These are phyloP conservation scores for Pseudogymnoascus destructans DNA, from an alignment of 2,329 filamentous ascomycete species.

Conservation along the genomic window DNA sequence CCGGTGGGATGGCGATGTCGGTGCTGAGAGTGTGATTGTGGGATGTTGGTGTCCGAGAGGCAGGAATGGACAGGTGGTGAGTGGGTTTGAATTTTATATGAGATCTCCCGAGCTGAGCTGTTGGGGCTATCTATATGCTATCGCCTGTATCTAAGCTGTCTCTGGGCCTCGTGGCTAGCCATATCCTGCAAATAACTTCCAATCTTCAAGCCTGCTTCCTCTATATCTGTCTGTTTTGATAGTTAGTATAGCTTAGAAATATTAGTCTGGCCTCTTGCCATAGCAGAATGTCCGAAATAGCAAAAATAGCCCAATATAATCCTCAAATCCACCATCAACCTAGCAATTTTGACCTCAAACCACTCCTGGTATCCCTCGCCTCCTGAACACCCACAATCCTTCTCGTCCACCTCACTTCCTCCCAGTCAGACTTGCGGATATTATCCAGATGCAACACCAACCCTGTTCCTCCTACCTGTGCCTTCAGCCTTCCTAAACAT, in stretches of 20 bases:
- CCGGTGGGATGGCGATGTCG: neutral
- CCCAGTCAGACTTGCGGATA: conserved; percentile 39
- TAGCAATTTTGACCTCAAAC: neutral
- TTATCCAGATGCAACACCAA: conserved; percentile 34
- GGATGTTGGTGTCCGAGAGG: neutral
- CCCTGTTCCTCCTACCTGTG: conserved; percentile 27
- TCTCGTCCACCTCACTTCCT: conserved; percentile 39
- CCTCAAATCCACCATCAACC: neutral
- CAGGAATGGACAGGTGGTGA: neutral
- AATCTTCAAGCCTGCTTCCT: neutral
- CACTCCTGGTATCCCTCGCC: neutral
- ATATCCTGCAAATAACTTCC: neutral
- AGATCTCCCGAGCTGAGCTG: neutral
- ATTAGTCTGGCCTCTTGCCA: neutral
- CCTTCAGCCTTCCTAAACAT: conserved; percentile 36
- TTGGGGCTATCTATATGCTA: neutral
- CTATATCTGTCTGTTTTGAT: neutral
- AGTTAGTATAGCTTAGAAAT: neutral
- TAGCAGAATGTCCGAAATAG: neutral
- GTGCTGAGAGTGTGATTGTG: neutral
- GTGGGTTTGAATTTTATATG: neutral
- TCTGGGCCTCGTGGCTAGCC: neutral
- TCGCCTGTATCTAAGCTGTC: neutral
- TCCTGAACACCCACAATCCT: neutral
- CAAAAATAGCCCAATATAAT: neutral